A percentile compares a stretch with the other conserved stretches of the same genome.
phyloP scores from a whole-genome alignment of 805 yeast genomes.

The Pichia nakasei region DNA sequence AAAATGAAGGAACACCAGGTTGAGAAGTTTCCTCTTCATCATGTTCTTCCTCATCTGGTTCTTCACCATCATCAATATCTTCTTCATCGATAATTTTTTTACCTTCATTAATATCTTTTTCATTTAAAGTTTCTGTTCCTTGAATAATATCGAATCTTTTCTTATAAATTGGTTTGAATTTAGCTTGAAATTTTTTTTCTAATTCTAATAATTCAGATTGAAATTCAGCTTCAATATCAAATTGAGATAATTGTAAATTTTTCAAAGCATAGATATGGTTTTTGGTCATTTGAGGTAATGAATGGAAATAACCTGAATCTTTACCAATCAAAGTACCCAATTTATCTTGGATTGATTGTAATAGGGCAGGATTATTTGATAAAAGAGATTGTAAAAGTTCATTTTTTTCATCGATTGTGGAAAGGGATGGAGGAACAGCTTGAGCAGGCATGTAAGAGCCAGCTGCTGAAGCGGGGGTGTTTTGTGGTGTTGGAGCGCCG shows the following conservation, averaged over 20 bases:
- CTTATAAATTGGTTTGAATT: constrained; percentile 68
- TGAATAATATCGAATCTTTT: constrained; percentile 62
- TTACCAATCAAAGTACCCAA: constrained; percentile 77
- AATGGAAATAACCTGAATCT: constrained; percentile 76
- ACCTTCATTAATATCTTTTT: constrained; percentile 46
- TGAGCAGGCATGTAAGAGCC: constrained; percentile 52
- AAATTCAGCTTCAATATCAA: constrained; percentile 81
- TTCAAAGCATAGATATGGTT: constrained; percentile 76
- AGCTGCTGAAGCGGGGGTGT: constrained; percentile 87
- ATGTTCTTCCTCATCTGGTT: constrained; percentile 36
- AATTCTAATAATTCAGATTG: constrained; percentile 81
- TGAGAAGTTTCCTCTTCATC: constrained; percentile 27
- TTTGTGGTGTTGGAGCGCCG: constrained; percentile 95
- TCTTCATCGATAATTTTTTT: constrained; percentile 42
- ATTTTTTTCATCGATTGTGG: constrained; percentile 68
- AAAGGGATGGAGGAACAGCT: constrained; percentile 49
- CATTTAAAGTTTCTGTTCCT: constrained; percentile 71
- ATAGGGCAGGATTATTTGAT: constrained; percentile 62
- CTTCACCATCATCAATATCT: constrained; percentile 29
- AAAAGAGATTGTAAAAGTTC: constrained; percentile 32
- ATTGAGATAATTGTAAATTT: constrained; percentile 68
- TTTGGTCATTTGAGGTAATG: constrained; percentile 64
- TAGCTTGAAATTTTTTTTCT: constrained; percentile 67
- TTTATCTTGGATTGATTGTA: constrained; percentile 85
- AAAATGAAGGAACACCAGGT: constrained; percentile 86